Percentiles rank a stretch among this genome's conserved stretches.
These are phyloP conservation scores for Apostasia shenzhenica DNA, from an alignment of 106 monocot genomes.

Conservation along the genomic window DNA sequence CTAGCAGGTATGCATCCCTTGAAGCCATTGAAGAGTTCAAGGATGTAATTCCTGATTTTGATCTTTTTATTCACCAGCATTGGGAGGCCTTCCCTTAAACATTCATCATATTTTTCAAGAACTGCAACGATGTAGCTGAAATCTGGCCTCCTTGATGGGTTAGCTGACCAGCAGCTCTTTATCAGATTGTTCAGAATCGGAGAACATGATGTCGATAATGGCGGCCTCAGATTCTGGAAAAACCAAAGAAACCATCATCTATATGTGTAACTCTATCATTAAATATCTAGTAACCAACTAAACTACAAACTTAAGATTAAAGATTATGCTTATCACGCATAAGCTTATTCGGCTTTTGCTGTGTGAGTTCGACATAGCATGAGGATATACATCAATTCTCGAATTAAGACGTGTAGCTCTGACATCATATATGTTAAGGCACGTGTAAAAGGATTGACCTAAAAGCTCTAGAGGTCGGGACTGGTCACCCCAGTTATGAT, in stretches of 20 bases:
- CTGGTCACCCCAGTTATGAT: no score
- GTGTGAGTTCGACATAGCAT: no score
- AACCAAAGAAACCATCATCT: background rate
- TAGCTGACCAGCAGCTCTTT: constrained; percentile 73
- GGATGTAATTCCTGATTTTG: constrained; percentile 27
- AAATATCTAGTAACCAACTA: no score
- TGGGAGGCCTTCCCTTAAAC: constrained; percentile 66
- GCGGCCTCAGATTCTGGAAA: constrained; percentile 68
- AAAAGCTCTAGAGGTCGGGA: no score
- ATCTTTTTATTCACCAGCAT: constrained; percentile 40
- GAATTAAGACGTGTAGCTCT: no score
- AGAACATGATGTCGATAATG: constrained; percentile 48
- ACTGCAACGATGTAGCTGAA: constrained; percentile 66
- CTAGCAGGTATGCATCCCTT: constrained; percentile 44
- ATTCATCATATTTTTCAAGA: constrained; percentile 64
- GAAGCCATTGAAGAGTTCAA: constrained; percentile 51
- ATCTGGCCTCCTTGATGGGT: constrained; percentile 74
- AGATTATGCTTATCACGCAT: no score
- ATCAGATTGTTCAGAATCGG: constrained; percentile 80
- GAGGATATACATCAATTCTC: no score
- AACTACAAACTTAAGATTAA: no score
- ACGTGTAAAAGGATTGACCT: no score
- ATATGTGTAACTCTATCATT: background rate
- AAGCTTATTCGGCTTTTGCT: no score
- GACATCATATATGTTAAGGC: no score